Base-by-base conservation (phyloP, 2,329 filamentous ascomycete genomes). In the Xylogone sp. region DNA sequence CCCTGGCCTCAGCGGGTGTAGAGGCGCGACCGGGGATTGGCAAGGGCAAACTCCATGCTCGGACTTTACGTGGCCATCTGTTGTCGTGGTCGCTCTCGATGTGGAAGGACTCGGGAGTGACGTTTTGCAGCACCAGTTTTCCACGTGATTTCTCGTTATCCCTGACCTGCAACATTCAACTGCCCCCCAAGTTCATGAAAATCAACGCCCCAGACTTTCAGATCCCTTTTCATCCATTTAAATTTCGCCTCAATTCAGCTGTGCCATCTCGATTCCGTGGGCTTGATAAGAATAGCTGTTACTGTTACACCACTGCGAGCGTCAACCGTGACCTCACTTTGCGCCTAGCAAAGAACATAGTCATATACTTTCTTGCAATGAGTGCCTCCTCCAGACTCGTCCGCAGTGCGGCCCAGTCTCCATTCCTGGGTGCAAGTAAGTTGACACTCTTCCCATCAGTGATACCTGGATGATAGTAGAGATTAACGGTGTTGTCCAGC, bases 381-480 rank as follows among this genome's bases (percentile, higher is more conserved):
- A 68, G 65, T 54, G 59, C 63, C 57, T 65, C 66, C 48, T 63
- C 66, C 22, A 64, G 64, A 61, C 53, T 69, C 34, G 64, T 67
- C 58, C 66, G 65, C 56, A 65, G 56, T 59, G 66, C 65, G 53
- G 62, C 61, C 53, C 65, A 65, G 59, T 56, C 56, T 46, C 59
- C 65, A 21, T 58, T 68, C 48, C 52, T 64, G 48, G 56, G 48
- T 45, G 58, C 57, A 54, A 51, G 65, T 67, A 61, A 24, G 58
- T 57, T 27, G 45, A 43, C 39, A n/a, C 24, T 46, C 43, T 6
- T 46, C 19, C 21, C 24, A 46, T 48, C 31, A 18, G 45, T 19
- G 21, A 21, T 48, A 56, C 56, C 22, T 39, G 46, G 22, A 47
- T 45, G 7, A 46, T 46, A 18, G 20, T 18, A 18, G 29, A 48